Evolutionary conservation across 306 rosid genomes (phyloP), one percentile per base, ranked within the genome.

Genomic region (Pachyrhizus erosus): DNA sequence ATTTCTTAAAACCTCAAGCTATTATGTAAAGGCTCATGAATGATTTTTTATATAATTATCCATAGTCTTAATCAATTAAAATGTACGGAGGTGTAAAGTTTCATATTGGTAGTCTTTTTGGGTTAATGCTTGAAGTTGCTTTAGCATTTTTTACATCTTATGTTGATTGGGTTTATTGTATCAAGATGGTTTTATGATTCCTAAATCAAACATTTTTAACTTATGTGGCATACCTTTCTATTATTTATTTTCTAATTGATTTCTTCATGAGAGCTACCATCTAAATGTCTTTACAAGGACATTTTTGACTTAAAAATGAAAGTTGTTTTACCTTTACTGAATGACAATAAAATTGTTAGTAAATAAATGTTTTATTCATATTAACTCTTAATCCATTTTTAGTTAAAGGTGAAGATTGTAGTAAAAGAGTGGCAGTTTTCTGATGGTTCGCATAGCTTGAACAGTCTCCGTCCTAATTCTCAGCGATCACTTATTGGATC

Each of bases 381-480:
- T 73, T 20, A 62, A 7, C 71, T 65, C 37, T 55, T 40, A 6
- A 70, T 84, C 49, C 57, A 61, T 86, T 85, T 51, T 80, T 70
- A 94, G 98, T 83, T 94, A 88, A 90, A 86, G 24, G 89, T 90
- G 89, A 90, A 78, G 82, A 86, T 94, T 82, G 84, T 88, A 57
- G 79, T 92, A 20, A 89, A 88, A 68, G 97, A 92, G 75, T 94
- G 98, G 98, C 98, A 94, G 79, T 94, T 92, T 78, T 80, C 94
- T 9, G 95, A 91, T 86, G 98, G 97, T 82, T 92, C 97, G 8
- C 89, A 89, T 37, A 82, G 90, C 89, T 84, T 72, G 37, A 91
- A 84, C 84, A 83, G 60, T 80, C 73, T 70, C 49, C 88, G 8
- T 33, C 7, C 78, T 45, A 82, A 51, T 85, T 60, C 91, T 18